These are phyloP conservation scores for Xylaria sp. DNA, from an alignment of 2,329 filamentous ascomycete genomes.

Conservation along the genomic window DNA sequence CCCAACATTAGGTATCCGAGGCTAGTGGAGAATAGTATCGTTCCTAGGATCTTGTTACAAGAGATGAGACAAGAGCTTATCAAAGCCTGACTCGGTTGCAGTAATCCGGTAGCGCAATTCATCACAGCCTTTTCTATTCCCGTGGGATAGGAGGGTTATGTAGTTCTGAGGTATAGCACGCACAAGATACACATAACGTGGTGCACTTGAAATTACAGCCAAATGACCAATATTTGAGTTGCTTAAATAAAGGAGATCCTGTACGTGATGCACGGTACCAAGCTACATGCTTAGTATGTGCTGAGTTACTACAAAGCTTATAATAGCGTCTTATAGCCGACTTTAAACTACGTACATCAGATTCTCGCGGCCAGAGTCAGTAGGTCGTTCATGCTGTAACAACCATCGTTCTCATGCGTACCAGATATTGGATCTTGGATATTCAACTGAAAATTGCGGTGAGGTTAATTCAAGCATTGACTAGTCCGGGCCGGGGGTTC, in stretches of 20 bases:
- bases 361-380: too few relatives aligned
- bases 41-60: not conserved
- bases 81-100: not conserved
- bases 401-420: too few relatives aligned
- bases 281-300: not conserved
- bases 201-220: not conserved
- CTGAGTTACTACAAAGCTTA: not conserved
- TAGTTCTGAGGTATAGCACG: not conserved
- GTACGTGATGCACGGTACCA: not conserved
- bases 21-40: not conserved
- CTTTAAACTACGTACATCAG: not conserved
- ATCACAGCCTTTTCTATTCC: not conserved
- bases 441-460: not conserved
- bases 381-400: too few relatives aligned
- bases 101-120: not conserved
- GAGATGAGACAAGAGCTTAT: not conserved
- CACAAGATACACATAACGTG: not conserved
- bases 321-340: not conserved
- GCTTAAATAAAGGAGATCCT: not conserved
- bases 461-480: not conserved
- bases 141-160: not conserved
- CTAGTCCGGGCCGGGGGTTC: not conserved
- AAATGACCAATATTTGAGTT: not conserved
- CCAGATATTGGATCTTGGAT: not conserved
- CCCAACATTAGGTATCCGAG: not conserved